Evolutionary conservation across 805 yeast species (phyloP).

Genomic region (Ogataea zsoltii): DNA sequence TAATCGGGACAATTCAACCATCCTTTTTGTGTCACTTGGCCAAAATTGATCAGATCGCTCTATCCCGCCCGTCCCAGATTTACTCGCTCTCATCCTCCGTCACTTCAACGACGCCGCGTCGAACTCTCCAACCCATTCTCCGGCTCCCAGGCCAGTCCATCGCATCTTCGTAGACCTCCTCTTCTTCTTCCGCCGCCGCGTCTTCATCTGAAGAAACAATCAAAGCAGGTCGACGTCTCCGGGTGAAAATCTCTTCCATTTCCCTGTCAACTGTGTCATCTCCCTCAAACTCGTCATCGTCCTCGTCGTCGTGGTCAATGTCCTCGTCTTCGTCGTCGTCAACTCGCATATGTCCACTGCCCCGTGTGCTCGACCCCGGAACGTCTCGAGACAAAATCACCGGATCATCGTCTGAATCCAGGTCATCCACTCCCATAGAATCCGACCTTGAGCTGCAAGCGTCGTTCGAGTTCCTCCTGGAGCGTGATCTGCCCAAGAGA

Average conservation of each 20-base stretch:
- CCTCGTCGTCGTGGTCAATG: neutral
- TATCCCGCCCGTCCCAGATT: neutral
- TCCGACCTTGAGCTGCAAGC: too few species aligned
- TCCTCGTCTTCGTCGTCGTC: too few species aligned
- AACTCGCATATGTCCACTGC: too few species aligned
- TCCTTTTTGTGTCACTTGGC: too few species aligned
- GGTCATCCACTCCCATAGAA: too few species aligned
- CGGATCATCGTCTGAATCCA: too few species aligned
- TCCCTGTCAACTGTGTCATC: neutral
- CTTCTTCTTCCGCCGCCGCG: neutral
- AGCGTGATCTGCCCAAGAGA: too few species aligned
- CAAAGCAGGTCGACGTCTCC: neutral
- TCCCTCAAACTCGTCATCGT: constrained; percentile 1
- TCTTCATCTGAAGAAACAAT: neutral
- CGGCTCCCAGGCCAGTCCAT: neutral
- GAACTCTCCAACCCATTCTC: neutral
- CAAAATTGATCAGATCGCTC: neutral
- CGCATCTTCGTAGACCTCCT: neutral
- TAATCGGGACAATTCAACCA: too few species aligned
- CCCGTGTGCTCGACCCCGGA: too few species aligned
- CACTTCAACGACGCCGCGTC: neutral
- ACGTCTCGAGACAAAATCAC: too few species aligned
- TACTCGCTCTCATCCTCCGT: neutral
- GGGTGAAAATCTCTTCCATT: neutral
- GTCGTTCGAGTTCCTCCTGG: too few species aligned